Evolutionary conservation across 2,329 filamentous ascomycete genomes (phyloP).

Genomic region (Exophiala phaeomuriformis): DNA sequence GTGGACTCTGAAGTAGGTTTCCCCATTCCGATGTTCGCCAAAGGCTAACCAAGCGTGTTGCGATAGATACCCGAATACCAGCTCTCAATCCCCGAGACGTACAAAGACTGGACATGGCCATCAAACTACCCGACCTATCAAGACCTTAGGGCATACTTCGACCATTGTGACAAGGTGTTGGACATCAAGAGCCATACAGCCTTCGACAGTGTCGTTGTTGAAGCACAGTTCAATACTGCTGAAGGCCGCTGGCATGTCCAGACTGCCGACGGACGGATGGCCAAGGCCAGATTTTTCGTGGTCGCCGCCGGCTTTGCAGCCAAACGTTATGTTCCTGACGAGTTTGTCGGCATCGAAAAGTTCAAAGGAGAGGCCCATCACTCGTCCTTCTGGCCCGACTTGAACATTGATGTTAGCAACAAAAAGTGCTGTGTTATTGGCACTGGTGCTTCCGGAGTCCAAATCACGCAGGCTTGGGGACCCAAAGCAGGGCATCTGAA

Average conservation of each 20-base stretch:
- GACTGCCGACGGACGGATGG: slow-evolving; percentile 37
- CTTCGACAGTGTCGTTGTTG: slow-evolving; percentile 41
- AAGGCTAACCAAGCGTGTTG: background rate
- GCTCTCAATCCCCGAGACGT: slow-evolving; percentile 43
- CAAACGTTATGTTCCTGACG: slow-evolving; percentile 50
- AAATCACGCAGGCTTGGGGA: slow-evolving; percentile 55
- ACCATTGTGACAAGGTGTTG: slow-evolving; percentile 36
- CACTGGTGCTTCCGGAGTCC: slow-evolving; percentile 58
- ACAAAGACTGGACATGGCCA: slow-evolving; percentile 37
- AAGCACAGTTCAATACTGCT: slow-evolving; percentile 36
- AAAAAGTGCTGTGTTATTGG: slow-evolving; percentile 58
- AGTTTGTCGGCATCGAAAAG: slow-evolving; percentile 46
- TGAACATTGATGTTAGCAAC: slow-evolving; percentile 47
- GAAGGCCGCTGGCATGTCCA: slow-evolving; percentile 40
- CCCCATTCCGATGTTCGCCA: slow-evolving; percentile 26
- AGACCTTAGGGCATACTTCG: slow-evolving; percentile 39
- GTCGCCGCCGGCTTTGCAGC: slow-evolving; percentile 47
- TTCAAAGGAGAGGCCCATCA: slow-evolving; percentile 57
- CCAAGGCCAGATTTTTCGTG: slow-evolving; percentile 41
- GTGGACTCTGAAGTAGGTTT: slow-evolving; percentile 39
- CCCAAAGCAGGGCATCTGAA: slow-evolving; percentile 47
- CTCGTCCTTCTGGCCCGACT: slow-evolving; percentile 52
- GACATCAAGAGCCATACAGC: slow-evolving; percentile 41
- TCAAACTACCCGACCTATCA: slow-evolving; percentile 37
- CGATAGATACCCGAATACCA: slow-evolving; percentile 39